Conservation (phyloP, 2,329 filamentous ascomycete genomes). For the Macrophomina phaseolina region DNA sequence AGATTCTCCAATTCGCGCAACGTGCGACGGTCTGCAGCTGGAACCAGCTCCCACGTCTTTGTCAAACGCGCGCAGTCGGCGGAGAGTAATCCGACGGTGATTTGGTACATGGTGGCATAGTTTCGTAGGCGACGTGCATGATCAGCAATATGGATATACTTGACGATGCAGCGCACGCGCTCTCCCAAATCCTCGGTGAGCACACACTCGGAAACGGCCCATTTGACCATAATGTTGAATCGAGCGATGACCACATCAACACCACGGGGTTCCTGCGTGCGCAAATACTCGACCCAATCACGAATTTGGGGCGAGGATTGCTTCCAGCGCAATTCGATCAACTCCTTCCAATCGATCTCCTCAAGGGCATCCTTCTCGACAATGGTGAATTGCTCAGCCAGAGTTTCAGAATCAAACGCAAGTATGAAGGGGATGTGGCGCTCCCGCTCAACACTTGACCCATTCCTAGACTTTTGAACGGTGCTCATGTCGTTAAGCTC, state of each 20-base stretch:
- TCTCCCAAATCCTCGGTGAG: constrained; percentile 75
- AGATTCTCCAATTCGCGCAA: constrained; percentile 73
- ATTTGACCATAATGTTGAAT: constrained; percentile 89
- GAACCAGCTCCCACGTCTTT: constrained; percentile 74
- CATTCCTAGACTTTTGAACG: not conserved
- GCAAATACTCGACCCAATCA: constrained; percentile 83
- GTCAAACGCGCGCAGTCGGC: constrained; percentile 72
- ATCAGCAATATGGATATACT: constrained; percentile 80
- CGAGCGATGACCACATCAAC: constrained; percentile 84
- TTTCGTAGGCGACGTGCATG: constrained; percentile 79
- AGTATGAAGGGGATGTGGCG: constrained; percentile 79
- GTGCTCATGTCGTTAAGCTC: constrained; percentile 29
- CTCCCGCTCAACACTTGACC: constrained; percentile 28
- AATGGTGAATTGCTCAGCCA: constrained; percentile 83
- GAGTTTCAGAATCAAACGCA: constrained; percentile 76
- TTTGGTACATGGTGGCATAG: constrained; percentile 82
- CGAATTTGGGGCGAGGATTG: constrained; percentile 69
- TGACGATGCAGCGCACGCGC: constrained; percentile 76
- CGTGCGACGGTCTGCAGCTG: constrained; percentile 67
- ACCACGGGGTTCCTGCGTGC: constrained; percentile 72
- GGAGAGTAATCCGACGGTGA: constrained; percentile 77
- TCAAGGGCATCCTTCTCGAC: constrained; percentile 86
- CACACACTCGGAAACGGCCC: constrained; percentile 80
- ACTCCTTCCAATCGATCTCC: constrained; percentile 86
- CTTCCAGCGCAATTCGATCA: constrained; percentile 84